Base-by-base conservation (phyloP, 441 rosid genomes). In the Gossypium trilobum region DNA sequence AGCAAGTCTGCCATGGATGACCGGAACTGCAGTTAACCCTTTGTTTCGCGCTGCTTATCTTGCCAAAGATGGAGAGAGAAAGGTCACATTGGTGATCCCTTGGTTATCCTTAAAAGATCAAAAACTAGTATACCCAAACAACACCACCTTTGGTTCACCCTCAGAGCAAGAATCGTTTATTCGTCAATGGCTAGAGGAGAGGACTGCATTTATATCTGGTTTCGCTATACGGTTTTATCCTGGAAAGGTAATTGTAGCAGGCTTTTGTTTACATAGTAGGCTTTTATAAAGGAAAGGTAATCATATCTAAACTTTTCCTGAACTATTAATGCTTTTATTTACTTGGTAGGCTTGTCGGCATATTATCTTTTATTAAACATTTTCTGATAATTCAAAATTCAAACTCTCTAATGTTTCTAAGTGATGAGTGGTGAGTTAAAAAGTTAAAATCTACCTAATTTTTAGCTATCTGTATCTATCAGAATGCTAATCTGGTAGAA, bases 1-100 rank as follows among this genome's bases (percentile, higher is more conserved):
- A 1, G 99, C 99, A 1, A 87, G 95, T 79, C 88, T 95, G 70
- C 99, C 99, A 51, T 95, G 99, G 98, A 81, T 95, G 82, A 95
- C 99, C 5, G 99, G 99, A 63, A 92, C 99, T 75, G 88, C 99
- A 42, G 95, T 95, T 19, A 95, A 95, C 79, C 99, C 98, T 57
- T 84, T 95, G 67, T 92, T 92, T 72, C 97, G 98, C 6, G 98
- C 98, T 60, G 96, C 95, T 2, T 95, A 87, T 82, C 95, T 92
- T 64, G 92, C 96, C 0, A 91, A 88, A 74, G 87, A 82, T 42
- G 96, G 88, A 64, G 75, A 70, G 58, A 87, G 84, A 71, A 81
- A 79, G 20, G 84, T 95, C 74, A 87, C 97, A 72, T 82, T 95
- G 88, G 97, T 91, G 72, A 86, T 95, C 84, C 99, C 99, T 10